Base-by-base conservation (phyloP, 805 yeast species). In the Cyberlindnera lachancei region DNA sequence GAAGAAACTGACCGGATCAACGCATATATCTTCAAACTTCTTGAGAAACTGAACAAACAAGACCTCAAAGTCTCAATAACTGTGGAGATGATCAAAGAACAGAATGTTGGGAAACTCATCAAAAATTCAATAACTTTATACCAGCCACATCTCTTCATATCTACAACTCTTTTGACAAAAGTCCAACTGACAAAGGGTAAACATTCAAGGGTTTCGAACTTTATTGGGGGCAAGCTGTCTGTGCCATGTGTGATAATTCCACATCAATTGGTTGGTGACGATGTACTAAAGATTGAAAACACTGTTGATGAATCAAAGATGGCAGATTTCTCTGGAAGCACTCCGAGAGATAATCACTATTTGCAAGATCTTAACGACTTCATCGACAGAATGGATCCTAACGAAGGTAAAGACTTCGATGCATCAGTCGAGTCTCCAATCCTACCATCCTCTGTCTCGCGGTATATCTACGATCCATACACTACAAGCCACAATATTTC, bases 61-160 rank as follows among this genome's bases (percentile, higher is more conserved):
- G 41, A 42, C 18, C 24, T 49, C 8, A 45, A 40, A 25, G 37
- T 50, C 13, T 33, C 46, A 3, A 21, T 50, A 10, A 46, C 46
- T 5, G 33, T 50, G 11, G 55, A 50, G 27, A 35, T 50, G 18
- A 49, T 47, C n/a, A 49, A 37, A 23, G 45, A 42, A 24, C 14
- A 26, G 14, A 29, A 29, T 4, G 38, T 44, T 11, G 34, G 35
- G 7, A 23, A 29, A 9, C 12, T 46, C 5, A 20, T 50, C 15
- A 41, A 36, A 14, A 42, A 42, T 16, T 38, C 48, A 8, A 23
- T 45, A 5, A 15, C 34, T 3, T 30, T 46, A 14, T 46, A 45
- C 25, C 31, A 30, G 5, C 54, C 55, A 22, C 46, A 47, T 11
- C 33, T 49, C 4, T 23, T 47, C 18, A 18, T 49, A 3, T 24